Evolutionary conservation across 805 yeast genomes (phyloP).

Genomic region (Wickerhamomyces tratensis): DNA sequence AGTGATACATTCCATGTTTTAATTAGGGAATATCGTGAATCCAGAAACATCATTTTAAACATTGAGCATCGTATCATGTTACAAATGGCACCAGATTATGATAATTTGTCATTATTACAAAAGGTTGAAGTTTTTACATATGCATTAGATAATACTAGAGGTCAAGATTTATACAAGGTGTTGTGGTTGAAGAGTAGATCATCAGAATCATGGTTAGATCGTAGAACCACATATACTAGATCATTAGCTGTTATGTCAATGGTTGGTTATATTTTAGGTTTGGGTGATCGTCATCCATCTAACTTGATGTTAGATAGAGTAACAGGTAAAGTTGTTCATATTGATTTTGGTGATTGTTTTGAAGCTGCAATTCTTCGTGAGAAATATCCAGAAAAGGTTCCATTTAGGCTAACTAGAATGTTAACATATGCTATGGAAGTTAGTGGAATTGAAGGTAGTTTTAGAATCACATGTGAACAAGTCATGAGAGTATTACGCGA

Average conservation of each 20-base stretch:
- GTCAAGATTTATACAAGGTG: slow-evolving; percentile 92
- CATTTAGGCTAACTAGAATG: slow-evolving; percentile 95
- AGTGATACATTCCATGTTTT: slow-evolving; percentile 94
- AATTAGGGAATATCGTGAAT: slow-evolving; percentile 86
- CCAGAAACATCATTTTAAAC: slow-evolving; percentile 78
- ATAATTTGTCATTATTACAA: slow-evolving; percentile 76
- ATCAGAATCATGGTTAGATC: slow-evolving; percentile 95
- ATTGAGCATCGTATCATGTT: slow-evolving; percentile 93
- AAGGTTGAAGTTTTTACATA: slow-evolving; percentile 96
- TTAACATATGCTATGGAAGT: slow-evolving; percentile 98
- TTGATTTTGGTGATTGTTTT: slow-evolving; percentile 98
- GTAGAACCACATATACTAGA: slow-evolving; percentile 92
- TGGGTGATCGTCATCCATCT: slow-evolving; percentile 97
- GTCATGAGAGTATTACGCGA: slow-evolving; percentile 93
- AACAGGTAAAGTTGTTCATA: slow-evolving; percentile 93
- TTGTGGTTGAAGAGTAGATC: slow-evolving; percentile 94
- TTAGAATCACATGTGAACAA: slow-evolving; percentile 92
- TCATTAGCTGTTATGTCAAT: slow-evolving; percentile 98
- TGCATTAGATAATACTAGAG: slow-evolving; percentile 90
- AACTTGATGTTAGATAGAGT: slow-evolving; percentile 90
- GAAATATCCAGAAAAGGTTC: slow-evolving; percentile 96
- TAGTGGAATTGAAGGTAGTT: slow-evolving; percentile 96
- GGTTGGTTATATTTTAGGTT: slow-evolving; percentile 94
- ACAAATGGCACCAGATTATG: slow-evolving; percentile 96
- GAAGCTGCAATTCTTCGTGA: slow-evolving; percentile 96